Conservation (phyloP, 306 rosid genomes). For the Lithocarpus polystachyus region DNA sequence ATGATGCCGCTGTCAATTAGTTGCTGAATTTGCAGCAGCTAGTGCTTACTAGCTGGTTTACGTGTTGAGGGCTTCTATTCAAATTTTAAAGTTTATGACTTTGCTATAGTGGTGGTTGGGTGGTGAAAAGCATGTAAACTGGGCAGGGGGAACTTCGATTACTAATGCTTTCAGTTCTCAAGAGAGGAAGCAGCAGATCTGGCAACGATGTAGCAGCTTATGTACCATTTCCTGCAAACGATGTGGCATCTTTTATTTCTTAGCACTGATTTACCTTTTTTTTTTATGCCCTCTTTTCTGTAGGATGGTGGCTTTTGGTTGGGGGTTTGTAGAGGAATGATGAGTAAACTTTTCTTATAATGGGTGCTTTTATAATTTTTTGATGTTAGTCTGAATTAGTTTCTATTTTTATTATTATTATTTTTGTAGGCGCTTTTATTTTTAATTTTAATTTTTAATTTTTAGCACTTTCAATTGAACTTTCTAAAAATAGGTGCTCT, state of each 20-base stretch:
- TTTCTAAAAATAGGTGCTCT: neutral
- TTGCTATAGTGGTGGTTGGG: slow-evolving; percentile 4
- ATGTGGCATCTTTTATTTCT: slow-evolving; percentile 40
- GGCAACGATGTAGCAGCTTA: slow-evolving; percentile 38
- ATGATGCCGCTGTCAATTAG: slow-evolving; percentile 37
- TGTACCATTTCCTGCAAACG: slow-evolving; percentile 45
- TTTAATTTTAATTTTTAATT: too few relatives aligned
- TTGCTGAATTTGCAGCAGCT: slow-evolving; percentile 35
- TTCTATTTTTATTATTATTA: neutral
- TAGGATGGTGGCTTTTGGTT: slow-evolving; percentile 37
- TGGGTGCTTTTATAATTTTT: slow-evolving; percentile 38
- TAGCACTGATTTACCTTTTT: slow-evolving; percentile 29
- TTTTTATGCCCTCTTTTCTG: slow-evolving; percentile 23
- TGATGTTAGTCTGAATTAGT: slow-evolving; percentile 11
- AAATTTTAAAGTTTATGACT: slow-evolving; percentile 10
- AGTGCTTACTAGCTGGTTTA: slow-evolving; percentile 34
- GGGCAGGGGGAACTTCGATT: slow-evolving; percentile 32
- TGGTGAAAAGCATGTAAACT: slow-evolving; percentile 27
- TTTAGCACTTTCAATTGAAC: neutral
- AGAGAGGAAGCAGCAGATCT: slow-evolving; percentile 41
- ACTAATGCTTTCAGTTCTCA: slow-evolving; percentile 31
- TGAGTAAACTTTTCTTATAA: slow-evolving; percentile 32
- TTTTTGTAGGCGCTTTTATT: neutral
- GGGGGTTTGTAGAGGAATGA: slow-evolving; percentile 57
- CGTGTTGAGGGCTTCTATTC: slow-evolving; percentile 33